Evolutionary conservation across 768 basidiomycete genomes (phyloP).

Genomic region (Dacryopinax primogenitus): DNA sequence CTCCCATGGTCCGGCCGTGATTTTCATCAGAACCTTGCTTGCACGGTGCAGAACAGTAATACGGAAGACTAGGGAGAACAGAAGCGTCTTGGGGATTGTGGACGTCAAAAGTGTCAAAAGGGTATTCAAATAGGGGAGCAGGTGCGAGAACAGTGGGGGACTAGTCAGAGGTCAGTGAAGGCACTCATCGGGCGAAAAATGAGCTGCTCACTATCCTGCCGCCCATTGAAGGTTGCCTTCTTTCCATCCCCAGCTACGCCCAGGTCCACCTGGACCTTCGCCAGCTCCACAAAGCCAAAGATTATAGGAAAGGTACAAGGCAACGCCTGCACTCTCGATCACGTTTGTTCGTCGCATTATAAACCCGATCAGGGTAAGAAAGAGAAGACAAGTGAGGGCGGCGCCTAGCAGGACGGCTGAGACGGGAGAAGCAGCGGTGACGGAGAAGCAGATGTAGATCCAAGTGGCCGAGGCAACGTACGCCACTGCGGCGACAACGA

Average conservation of each 20-base stretch:
- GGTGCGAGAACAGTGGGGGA: constrained; percentile 61
- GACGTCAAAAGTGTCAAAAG: constrained; percentile 70
- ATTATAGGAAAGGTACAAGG: constrained; percentile 79
- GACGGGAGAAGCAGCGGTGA: constrained; percentile 64
- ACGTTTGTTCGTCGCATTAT: constrained; percentile 78
- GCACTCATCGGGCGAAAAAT: neutral
- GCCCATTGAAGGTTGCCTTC: constrained; percentile 29
- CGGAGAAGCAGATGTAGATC: constrained; percentile 33
- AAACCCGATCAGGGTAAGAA: constrained; percentile 86
- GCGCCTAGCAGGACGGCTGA: constrained; percentile 82
- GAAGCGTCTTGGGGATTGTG: constrained; percentile 72
- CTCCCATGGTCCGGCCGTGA: constrained; percentile 71
- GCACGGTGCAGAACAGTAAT: constrained; percentile 70
- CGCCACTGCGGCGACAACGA: constrained; percentile 62
- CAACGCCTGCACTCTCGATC: constrained; percentile 78
- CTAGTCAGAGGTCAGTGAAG: neutral
- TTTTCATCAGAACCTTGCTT: constrained; percentile 69
- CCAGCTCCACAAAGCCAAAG: constrained; percentile 59
- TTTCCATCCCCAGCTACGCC: constrained; percentile 14
- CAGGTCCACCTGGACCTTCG: constrained; percentile 14
- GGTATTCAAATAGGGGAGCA: constrained; percentile 68
- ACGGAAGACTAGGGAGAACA: constrained; percentile 67
- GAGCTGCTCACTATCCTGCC: constrained; percentile 11
- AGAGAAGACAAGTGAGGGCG: constrained; percentile 75
- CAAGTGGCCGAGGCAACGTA: constrained; percentile 78